Evolutionary conservation across 1,284 basidiomycete species (phyloP), one percentile per base, ranked within the genome.

Genomic region (Pascua guehoae): DNA sequence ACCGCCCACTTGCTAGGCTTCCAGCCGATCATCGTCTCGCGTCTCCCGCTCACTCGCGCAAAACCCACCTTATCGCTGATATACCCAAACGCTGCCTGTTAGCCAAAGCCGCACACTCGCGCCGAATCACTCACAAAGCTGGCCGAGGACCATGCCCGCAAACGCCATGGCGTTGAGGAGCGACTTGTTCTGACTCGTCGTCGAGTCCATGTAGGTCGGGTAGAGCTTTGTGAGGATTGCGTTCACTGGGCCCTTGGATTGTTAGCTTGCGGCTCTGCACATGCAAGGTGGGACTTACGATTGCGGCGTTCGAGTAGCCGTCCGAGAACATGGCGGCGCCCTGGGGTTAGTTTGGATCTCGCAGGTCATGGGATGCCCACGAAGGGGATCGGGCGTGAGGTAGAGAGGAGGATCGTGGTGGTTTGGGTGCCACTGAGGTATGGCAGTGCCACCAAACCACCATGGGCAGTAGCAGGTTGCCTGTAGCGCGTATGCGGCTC

Each of bases 311-410:
- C 39, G 87, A 85, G 72, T 91, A 91, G n/a, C 88, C 64, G 50
- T 93, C 90, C 41, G 88, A 89, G 79, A 92, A 91, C 53, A 91
- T 80, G 45, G 89, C 89, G 5, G 89, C 90, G 64, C 90, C 89
- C 63, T 67, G 47, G 15, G 17, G 32, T 42, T 12, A 42, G 52
- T 32, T 32, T 32, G 24, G 24, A 32, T 32, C 16, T 8, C 15
- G 5, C 18, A 44, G 43, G n/a, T 44, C 18, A 44, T 32, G 24
- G 4, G 24, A 7, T 32, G 24, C 24, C 24, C 4, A 3, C 24
- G 24, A 32, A 32, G 24, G 24, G 24, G 7, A 32, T n/a, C 24
- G 24, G 24, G 24, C 24, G 24, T 32, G 24, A 32, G 24, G 24
- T 7, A 32, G 24, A 32, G 24, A 32, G 24, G 24, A 32, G 24